These are phyloP conservation scores for Inonotus obliquus DNA, from an alignment of 1,284 basidiomycete genomes.

Conservation along the genomic window DNA sequence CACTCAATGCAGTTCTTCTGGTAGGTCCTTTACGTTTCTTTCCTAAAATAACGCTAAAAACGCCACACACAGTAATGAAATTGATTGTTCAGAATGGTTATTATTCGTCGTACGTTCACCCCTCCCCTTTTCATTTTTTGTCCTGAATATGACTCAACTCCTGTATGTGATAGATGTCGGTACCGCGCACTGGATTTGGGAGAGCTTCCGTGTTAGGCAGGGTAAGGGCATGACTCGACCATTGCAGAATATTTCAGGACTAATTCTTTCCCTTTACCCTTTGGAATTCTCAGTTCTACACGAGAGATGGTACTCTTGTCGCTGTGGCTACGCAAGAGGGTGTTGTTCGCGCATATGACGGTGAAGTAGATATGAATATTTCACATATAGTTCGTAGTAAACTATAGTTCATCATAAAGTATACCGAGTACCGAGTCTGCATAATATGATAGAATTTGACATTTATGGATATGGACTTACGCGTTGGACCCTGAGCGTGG, in stretches of 20 bases:
- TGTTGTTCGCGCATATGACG: conserved; percentile 36
- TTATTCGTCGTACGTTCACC: conserved; percentile 62
- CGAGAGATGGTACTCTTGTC: conserved; percentile 61
- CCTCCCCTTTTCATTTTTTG: neutral
- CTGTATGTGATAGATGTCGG: conserved; percentile 47
- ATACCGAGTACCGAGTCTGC: neutral
- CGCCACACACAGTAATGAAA: conserved; percentile 26
- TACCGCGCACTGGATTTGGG: conserved; percentile 62
- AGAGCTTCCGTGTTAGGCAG: conserved; percentile 71
- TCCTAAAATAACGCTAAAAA: neutral
- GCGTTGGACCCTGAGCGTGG: no score
- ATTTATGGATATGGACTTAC: no score
- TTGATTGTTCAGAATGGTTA: conserved; percentile 76
- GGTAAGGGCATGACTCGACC: conserved; percentile 35
- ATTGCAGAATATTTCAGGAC: neutral
- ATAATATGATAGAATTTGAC: neutral
- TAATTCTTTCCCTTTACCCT: no score
- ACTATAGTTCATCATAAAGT: neutral
- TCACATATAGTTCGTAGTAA: neutral
- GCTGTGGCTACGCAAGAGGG: conserved; percentile 84
- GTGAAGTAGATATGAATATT: neutral
- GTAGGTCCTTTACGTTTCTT: conserved; percentile 30
- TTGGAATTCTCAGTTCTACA: conserved; percentile 62
- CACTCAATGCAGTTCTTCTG: conserved; percentile 83
- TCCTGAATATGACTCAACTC: conserved; percentile 6